Base-by-base conservation (phyloP, 2,329 filamentous ascomycete genomes). In the Dichotomopilus funicola region DNA sequence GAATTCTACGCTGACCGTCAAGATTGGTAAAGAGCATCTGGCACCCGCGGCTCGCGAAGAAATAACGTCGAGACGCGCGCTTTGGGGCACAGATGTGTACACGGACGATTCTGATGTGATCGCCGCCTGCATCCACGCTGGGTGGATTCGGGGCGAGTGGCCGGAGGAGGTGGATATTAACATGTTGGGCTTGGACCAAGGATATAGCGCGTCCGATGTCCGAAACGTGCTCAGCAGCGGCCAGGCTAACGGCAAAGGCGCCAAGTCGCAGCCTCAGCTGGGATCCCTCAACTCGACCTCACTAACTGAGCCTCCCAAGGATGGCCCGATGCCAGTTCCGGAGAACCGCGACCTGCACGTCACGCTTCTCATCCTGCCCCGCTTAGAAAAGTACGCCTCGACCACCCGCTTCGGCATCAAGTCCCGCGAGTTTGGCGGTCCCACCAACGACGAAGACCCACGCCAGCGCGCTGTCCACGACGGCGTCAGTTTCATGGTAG, bases 81-180 rank as follows among this genome's bases (percentile, higher is more conserved):
- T 99, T 0, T 99, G 92, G 91, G 94, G 94, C 1, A 94, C 90
- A 0, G 91, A 95, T 40, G 81, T 99, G 6, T 97, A 97, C 68
- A 95, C 91, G 0, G 94, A 99, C 64, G 94, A 99, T 70, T 96
- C 91, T 0, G 94, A 99, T 67, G 84, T 94, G 0, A 80, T 99
- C 31, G 92, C 91, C 0, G 91, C 92, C 2, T 92, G 91, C 57
- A 92, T 99, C 46, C 94, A 99, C 69, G 85, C 86, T 1, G 94
- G 94, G 3, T 97, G 91, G 85, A 87, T 99, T 62, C 85, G 86
- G 43, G 92, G 92, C 37, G 89, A 91, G 64, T 96, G 91, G 87
- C 77, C 83, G 4, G 84, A 91, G 6, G 87, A 89, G 38, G 81
- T 94, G 1, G 88, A 94, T 63, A 76, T 82, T 1, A 75, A 77